Conservation (phyloP, 192 early-diverging fungal genomes). For the Allomyces arbusculus region DNA sequence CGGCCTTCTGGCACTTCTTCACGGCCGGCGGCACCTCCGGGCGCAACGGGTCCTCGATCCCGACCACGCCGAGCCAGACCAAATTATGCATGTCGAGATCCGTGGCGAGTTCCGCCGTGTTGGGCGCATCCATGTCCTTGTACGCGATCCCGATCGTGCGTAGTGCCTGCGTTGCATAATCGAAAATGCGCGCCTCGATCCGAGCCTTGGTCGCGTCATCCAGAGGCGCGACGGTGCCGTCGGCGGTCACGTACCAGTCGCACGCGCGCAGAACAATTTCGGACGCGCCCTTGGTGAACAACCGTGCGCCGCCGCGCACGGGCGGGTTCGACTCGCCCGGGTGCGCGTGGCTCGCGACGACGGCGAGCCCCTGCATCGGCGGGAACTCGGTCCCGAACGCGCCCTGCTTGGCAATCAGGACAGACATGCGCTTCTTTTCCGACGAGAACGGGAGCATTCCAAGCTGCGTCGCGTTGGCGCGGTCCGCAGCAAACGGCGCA, state of each 20-base stretch:
- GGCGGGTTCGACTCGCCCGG: conserved; percentile 1
- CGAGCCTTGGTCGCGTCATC: conserved; percentile 16
- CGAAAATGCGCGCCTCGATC: conserved; percentile 26
- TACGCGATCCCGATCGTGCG: conserved; percentile 55
- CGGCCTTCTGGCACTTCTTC: conserved; percentile 49
- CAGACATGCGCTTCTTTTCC: conserved; percentile 75
- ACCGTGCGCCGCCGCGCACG: neutral
- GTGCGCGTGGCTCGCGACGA: conserved; percentile 9
- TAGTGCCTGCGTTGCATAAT: conserved; percentile 43
- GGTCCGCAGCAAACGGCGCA: conserved; percentile 28
- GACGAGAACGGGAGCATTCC: conserved; percentile 77
- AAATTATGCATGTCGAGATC: conserved; percentile 32
- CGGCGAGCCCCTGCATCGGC: neutral
- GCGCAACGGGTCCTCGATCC: conserved; percentile 75
- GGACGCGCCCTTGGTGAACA: conserved; percentile 51
- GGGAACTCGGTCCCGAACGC: neutral
- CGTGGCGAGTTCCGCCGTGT: conserved; percentile 15
- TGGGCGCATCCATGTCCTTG: conserved; percentile 21
- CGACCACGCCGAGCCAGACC: conserved; percentile 49
- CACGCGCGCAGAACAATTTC: conserved; percentile 52
- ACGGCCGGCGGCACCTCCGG: conserved; percentile 63
- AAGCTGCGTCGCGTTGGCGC: conserved; percentile 23
- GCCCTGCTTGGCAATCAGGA: conserved; percentile 22
- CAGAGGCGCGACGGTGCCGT: conserved; percentile 24
- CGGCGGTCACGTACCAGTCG: conserved; percentile 30